Percentiles rank a stretch among this genome's conserved stretches.
phyloP scores from a whole-genome alignment of 1,284 basidiomycete genomes.

The Marasmius tenuissimus region DNA sequence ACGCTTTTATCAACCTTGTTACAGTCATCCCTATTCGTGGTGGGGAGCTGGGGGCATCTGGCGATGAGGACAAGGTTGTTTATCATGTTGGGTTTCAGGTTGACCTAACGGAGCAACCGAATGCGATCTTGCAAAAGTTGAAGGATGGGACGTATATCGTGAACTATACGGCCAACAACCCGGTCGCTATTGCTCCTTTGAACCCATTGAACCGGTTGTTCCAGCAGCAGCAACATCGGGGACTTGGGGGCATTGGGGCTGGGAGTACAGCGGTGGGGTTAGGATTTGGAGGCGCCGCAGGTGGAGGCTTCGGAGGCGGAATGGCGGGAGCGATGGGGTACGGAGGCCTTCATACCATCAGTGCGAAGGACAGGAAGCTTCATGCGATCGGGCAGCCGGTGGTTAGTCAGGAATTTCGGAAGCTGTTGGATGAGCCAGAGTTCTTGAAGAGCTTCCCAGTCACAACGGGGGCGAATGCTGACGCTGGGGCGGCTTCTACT shows the following conservation, averaged over 20 bases:
- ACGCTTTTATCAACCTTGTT: slow-evolving; percentile 86
- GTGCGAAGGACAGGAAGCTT: slow-evolving; percentile 23
- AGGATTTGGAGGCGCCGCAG: neutral
- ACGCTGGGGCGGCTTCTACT: neutral
- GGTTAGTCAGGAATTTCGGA: slow-evolving; percentile 33
- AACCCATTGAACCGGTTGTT: neutral
- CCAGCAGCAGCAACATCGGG: neutral
- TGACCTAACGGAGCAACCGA: slow-evolving; percentile 86
- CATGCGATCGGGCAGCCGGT: slow-evolving; percentile 24
- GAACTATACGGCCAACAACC: slow-evolving; percentile 36
- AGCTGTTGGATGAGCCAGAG: slow-evolving; percentile 26
- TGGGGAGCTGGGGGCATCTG: slow-evolving; percentile 49
- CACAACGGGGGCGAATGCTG: slow-evolving; percentile 23
- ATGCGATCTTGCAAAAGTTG: slow-evolving; percentile 77
- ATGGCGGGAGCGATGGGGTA: neutral
- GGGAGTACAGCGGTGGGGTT: neutral
- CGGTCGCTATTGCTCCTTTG: slow-evolving; percentile 2
- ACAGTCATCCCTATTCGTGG: slow-evolving; percentile 81
- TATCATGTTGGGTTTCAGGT: slow-evolving; percentile 95
- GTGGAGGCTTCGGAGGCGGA: neutral
- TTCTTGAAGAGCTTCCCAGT: slow-evolving; percentile 15
- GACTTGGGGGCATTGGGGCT: neutral
- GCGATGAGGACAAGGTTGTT: slow-evolving; percentile 61
- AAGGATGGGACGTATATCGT: slow-evolving; percentile 73
- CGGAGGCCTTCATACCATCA: slow-evolving; percentile 1